Evolutionary conservation across 495 filamentous ascomycete species (phyloP).

Genomic region (Daldinia loculata): DNA sequence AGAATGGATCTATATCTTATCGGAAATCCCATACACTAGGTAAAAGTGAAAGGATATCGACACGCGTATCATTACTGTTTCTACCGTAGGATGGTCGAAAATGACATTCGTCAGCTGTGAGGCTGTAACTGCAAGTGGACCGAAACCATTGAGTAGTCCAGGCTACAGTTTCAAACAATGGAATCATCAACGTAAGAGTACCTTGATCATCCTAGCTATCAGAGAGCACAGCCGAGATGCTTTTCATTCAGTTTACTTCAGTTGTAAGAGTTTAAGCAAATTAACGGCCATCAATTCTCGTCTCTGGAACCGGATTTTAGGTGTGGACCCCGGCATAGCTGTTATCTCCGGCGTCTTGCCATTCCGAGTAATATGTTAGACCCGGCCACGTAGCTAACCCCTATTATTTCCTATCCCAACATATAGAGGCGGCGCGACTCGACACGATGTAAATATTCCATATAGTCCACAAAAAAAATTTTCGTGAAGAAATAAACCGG

Average conservation of each 20-base stretch:
- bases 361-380: neutral
- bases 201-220: neutral
- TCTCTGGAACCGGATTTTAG: neutral
- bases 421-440: neutral
- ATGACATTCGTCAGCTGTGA: no score
- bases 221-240: no score
- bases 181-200: neutral
- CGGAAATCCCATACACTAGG: no score
- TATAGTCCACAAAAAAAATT: neutral
- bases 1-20: no score
- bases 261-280: neutral
- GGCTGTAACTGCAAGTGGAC: no score
- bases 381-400: neutral
- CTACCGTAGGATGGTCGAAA: no score
- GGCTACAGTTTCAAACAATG: neutral
- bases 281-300: neutral
- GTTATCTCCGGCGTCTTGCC: neutral
- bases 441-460: neutral
- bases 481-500: neutral
- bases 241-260: no score
- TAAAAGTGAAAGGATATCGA: no score
- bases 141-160: no score
- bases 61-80: no score
- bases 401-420: neutral
- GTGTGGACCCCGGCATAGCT: neutral